Base-by-base conservation (phyloP, 345 rosid species). In the Salix brachista region DNA sequence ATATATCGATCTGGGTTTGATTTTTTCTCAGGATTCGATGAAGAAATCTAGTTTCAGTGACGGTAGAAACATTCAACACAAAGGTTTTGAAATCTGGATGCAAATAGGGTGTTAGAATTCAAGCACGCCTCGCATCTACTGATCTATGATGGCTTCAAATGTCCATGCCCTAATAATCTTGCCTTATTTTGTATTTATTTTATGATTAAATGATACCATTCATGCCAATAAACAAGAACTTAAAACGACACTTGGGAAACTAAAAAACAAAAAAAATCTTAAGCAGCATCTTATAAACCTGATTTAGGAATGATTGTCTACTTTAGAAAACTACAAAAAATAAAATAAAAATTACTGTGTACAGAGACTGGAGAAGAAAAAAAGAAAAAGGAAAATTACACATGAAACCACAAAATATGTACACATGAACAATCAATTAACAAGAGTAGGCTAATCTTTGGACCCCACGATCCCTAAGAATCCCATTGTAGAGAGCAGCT, bases 401-500 rank as follows among this genome's bases (percentile, higher is more conserved):
- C 6, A 30, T 37, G 25, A 9, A 25, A 23, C 14, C 14, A 44
- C 50, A 42, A 28, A 12, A 25, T 26, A 6, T 64, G 12, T 39
- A 54, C 54, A 72, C 17, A 54, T 52, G 25, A 34, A 41, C 2
- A 60, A 16, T 8, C 25, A 65, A 44, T 78, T 77, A 88, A 37
- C n/a, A 81, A 19, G 90, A 84, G 75, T 79, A 88, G 52, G 87
- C 81, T 76, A 86, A 48, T 71, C 92, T 86, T 5, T 86, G 89
- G 56, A 80, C 77, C 72, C 62, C 81, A 44, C 92, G 96, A 83
- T 91, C 96, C 36, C 87, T 85, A 8, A 90, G 83, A 65, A 88
- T 88, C 17, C 91, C 96, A 69, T 82, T 84, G 83, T 90, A 91
- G 16, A 91, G 91, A 66, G 92, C 96, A 65, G 78, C 68, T 79